These are phyloP conservation scores for Nemania serpens DNA, from an alignment of 2,329 filamentous ascomycete species.

Conservation along the genomic window DNA sequence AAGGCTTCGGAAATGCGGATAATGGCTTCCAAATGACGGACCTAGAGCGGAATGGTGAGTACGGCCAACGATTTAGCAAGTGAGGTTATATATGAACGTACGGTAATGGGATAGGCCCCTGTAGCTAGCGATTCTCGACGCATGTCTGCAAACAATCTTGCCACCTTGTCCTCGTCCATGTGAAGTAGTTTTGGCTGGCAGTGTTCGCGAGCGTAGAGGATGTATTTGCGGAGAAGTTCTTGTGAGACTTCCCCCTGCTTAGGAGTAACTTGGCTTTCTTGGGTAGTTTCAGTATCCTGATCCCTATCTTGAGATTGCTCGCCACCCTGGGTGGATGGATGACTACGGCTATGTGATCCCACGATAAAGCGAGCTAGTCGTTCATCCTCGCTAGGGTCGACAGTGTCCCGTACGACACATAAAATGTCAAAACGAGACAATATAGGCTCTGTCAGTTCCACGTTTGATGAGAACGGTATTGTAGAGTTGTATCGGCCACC, in stretches of 20 bases:
- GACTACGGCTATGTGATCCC: conserved; percentile 88
- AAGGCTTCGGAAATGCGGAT: conserved; percentile 95
- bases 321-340: conserved; percentile 60
- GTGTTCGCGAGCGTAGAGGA: conserved; percentile 88
- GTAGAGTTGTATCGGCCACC: conserved; percentile 96
- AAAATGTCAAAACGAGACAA: conserved; percentile 97
- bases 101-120: conserved; percentile 96
- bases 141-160: conserved; percentile 95
- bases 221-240: conserved; percentile 92
- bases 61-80: not conserved
- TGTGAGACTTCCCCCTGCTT: conserved; percentile 80
- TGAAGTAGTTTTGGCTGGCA: conserved; percentile 93
- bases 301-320: conserved; percentile 67
- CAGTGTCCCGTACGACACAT: conserved; percentile 93
- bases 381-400: conserved; percentile 91
- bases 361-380: conserved; percentile 93
- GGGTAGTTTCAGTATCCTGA: conserved; percentile 51
- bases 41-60: conserved; percentile 55
- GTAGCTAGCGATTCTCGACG: conserved; percentile 88
- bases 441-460: conserved; percentile 96
- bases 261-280: conserved; percentile 39
- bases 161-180: conserved; percentile 97
- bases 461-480: conserved; percentile 93
- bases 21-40: conserved; percentile 96
- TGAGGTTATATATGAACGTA: conserved; percentile 54